Percentiles rank a stretch among this genome's conserved stretches.
These are phyloP conservation scores for Pythium rishiriense DNA, from an alignment of 352 stramenopile species.

Conservation along the genomic window DNA sequence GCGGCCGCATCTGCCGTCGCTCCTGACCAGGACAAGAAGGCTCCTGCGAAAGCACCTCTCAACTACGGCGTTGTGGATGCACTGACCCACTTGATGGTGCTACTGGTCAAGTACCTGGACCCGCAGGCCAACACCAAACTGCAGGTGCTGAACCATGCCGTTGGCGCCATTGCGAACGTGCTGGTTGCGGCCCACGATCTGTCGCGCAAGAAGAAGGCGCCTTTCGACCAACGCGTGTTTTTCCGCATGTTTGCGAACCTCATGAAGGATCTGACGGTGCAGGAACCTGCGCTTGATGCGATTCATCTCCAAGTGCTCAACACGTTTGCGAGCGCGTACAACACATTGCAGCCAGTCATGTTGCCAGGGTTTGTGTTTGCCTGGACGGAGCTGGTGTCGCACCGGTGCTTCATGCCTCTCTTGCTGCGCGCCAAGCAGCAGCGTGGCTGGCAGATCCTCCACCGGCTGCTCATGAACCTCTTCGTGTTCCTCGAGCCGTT, in stretches of 20 bases:
- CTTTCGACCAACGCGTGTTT: constrained; percentile 98
- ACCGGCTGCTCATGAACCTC: constrained; percentile 97
- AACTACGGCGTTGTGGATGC: constrained; percentile 96
- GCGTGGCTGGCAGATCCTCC: constrained; percentile 96
- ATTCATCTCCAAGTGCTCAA: constrained; percentile 95
- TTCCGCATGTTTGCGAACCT: constrained; percentile 98
- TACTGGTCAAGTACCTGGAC: constrained; percentile 96
- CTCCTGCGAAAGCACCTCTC: constrained; percentile 43
- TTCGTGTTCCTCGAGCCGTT: constrained; percentile 98
- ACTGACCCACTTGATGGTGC: constrained; percentile 95
- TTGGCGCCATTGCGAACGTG: constrained; percentile 93
- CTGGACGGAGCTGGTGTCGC: constrained; percentile 98
- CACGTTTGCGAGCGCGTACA: constrained; percentile 96
- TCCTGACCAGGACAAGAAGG: constrained; percentile 29
- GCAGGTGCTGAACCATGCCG: constrained; percentile 94
- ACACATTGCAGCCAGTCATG: constrained; percentile 95
- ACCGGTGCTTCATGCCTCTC: constrained; percentile 98
- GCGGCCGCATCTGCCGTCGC: constrained; percentile 40
- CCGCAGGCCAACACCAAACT: constrained; percentile 71
- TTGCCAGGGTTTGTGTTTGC: constrained; percentile 98
- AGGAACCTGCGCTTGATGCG: constrained; percentile 92
- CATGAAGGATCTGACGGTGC: constrained; percentile 96
- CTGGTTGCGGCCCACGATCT: constrained; percentile 89
- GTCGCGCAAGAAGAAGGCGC: constrained; percentile 78
- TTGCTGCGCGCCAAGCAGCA: constrained; percentile 93